Conservation (phyloP, 1,284 basidiomycete species). For the Sporisorium scitamineum region DNA sequence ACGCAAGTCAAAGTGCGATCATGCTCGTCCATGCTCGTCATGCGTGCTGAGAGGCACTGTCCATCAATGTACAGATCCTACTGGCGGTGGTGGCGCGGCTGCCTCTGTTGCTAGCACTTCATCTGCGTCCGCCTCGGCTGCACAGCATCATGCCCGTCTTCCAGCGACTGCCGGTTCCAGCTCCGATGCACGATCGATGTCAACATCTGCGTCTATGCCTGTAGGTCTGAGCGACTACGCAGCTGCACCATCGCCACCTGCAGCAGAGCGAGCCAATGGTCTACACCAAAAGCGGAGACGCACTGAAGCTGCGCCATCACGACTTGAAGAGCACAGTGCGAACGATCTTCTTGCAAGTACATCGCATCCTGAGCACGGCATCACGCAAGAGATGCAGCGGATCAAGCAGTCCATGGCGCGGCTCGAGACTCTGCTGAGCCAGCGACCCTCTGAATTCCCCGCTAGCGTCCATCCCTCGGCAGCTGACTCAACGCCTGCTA, state of each 20-base stretch:
- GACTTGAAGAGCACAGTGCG: neutral
- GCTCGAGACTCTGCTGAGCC: conserved; percentile 22
- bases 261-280: neutral
- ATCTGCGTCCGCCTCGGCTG: conserved; percentile 1
- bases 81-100: neutral
- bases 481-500: neutral
- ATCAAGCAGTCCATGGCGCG: conserved; percentile 30
- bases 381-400: conserved; percentile 20
- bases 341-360: neutral
- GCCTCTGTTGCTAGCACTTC: conserved; percentile 5
- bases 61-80: conserved; percentile 27
- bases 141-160: neutral
- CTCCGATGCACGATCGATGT: conserved; percentile 12
- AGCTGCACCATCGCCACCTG: neutral
- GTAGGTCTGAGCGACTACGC: neutral
- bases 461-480: neutral
- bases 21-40: conserved; percentile 40
- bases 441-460: neutral
- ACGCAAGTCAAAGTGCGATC: conserved; percentile 47
- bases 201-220: conserved; percentile 18
- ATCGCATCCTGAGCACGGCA: neutral
- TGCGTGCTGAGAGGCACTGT: conserved; percentile 35
- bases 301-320: conserved; percentile 1
- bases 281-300: conserved; percentile 17
- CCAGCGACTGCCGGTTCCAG: neutral